Percentiles rank a stretch among this genome's conserved stretches.
Evolutionary conservation across 306 rosid species (phyloP).

Genomic region (Prunus fruticosa): DNA sequence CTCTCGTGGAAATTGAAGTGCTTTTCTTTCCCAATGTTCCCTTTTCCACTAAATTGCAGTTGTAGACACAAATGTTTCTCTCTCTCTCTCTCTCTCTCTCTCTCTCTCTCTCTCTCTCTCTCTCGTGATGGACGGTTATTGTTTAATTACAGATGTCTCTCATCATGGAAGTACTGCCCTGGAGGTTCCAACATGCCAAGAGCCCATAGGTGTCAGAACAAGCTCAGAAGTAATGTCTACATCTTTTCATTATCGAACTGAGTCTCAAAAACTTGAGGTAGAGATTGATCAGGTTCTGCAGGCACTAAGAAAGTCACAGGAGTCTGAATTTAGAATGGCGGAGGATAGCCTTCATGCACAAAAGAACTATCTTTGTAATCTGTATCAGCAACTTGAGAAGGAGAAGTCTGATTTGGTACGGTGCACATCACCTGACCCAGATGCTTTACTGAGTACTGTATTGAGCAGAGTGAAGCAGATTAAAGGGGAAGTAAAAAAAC

Average conservation of each 20-base stretch:
- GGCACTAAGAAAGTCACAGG: constrained; percentile 61
- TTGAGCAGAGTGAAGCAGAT: constrained; percentile 63
- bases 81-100: not conserved
- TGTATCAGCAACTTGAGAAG: constrained; percentile 55
- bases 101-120: not conserved
- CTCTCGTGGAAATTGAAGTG: not conserved
- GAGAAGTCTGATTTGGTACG: constrained; percentile 51
- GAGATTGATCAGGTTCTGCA: constrained; percentile 54
- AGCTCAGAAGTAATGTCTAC: constrained; percentile 22
- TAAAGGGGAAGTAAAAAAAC: constrained; percentile 41
- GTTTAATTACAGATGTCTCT: constrained; percentile 34
- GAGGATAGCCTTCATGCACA: constrained; percentile 60
- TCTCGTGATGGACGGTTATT: constrained; percentile 20
- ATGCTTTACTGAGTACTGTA: constrained; percentile 31
- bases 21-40: no score
- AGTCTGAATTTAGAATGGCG: constrained; percentile 52
- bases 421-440: constrained; percentile 37
- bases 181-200: constrained; percentile 24
- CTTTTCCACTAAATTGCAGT: no score
- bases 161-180: constrained; percentile 25
- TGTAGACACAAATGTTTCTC: not conserved
- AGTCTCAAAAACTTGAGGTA: constrained; percentile 38
- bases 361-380: constrained; percentile 43
- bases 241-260: constrained; percentile 30
- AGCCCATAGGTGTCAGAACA: constrained; percentile 20